Conservation (phyloP, 2,329 filamentous ascomycete genomes). For the Neopestalotiopsis sp. region DNA sequence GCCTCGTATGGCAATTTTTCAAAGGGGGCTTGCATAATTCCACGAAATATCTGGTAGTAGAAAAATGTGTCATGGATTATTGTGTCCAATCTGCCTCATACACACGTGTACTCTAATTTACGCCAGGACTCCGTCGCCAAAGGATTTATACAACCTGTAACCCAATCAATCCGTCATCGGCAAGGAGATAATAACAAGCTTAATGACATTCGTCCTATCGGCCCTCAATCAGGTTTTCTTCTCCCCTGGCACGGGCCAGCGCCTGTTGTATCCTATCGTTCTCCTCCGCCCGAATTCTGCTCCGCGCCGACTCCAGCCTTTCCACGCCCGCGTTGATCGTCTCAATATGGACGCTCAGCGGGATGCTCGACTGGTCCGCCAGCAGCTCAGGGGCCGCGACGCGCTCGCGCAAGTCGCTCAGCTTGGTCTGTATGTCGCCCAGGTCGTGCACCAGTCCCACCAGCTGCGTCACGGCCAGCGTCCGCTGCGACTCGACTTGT, state of each 20-base stretch:
- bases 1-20: no score
- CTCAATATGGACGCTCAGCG: slow-evolving; percentile 76
- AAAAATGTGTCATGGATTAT: not conserved
- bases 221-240: slow-evolving; percentile 48
- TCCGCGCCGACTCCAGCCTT: slow-evolving; percentile 69
- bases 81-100: not conserved
- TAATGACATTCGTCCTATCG: slow-evolving; percentile 19
- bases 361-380: slow-evolving; percentile 57
- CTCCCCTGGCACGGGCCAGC: slow-evolving; percentile 52
- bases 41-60: not conserved
- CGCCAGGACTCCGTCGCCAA: slow-evolving; percentile 11
- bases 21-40: no score
- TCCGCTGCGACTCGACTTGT: slow-evolving; percentile 70
- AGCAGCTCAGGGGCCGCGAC: slow-evolving; percentile 71
- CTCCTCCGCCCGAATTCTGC: slow-evolving; percentile 63
- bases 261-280: slow-evolving; percentile 61
- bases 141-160: not conserved
- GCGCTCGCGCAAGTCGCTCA: slow-evolving; percentile 74
- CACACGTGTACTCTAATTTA: not conserved
- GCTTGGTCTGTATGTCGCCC: slow-evolving; percentile 71
- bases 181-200: not conserved
- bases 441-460: slow-evolving; percentile 73
- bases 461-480: slow-evolving; percentile 71
- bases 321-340: slow-evolving; percentile 76
- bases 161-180: not conserved